phyloP scores from a whole-genome alignment of 1,284 basidiomycete species.

The Rhodotorula sp. region DNA sequence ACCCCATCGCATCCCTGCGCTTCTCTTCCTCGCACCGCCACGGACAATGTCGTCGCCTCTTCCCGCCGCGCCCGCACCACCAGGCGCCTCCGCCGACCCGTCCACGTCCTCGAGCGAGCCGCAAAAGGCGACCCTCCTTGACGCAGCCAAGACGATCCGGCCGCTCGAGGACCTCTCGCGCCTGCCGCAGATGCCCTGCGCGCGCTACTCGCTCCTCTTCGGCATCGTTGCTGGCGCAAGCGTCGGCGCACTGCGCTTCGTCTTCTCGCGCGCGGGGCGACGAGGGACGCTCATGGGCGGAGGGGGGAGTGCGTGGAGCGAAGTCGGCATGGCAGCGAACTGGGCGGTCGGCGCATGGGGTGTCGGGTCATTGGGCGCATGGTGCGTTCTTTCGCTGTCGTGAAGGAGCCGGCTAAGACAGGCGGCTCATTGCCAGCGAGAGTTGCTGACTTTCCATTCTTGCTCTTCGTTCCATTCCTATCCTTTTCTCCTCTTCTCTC shows the following conservation, averaged over 20 bases:
- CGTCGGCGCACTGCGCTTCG: slow-evolving; percentile 35
- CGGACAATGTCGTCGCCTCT: no score
- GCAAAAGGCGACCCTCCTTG: slow-evolving; percentile 20
- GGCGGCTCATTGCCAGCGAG: neutral
- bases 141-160: slow-evolving; percentile 34
- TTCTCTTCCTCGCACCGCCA: no score
- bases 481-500: neutral
- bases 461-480: neutral
- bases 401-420: neutral
- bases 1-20: no score
- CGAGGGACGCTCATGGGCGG: slow-evolving; percentile 19
- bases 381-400: slow-evolving; percentile 19
- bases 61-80: neutral
- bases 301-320: neutral
- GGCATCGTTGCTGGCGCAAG: slow-evolving; percentile 40
- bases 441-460: neutral
- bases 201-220: slow-evolving; percentile 34
- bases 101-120: neutral
- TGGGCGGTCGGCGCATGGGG: slow-evolving; percentile 43
- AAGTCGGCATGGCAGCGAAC: slow-evolving; percentile 33
- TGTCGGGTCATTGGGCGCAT: slow-evolving; percentile 33
- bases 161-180: slow-evolving; percentile 36
- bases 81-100: neutral
- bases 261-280: slow-evolving; percentile 25
- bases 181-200: slow-evolving; percentile 39